Conservation (phyloP, 768 basidiomycete species). For the Punctularia strigosozonata region DNA sequence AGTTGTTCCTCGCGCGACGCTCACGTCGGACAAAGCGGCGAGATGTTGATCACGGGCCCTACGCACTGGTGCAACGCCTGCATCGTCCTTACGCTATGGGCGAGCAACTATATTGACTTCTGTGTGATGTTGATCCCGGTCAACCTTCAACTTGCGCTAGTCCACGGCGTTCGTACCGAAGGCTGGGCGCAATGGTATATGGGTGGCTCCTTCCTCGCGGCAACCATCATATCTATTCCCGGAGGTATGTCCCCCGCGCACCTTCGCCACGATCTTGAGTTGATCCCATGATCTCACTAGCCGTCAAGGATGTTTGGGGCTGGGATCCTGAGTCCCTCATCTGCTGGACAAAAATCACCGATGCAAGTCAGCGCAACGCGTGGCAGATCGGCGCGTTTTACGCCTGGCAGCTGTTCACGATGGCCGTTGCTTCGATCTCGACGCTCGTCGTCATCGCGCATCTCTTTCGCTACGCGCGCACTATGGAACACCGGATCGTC, state of each 20-base stretch:
- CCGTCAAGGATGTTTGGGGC: not conserved
- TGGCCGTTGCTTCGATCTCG: not conserved
- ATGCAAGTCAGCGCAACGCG: not conserved
- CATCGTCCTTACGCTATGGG: not conserved
- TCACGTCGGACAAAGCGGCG: not conserved
- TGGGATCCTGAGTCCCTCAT: not conserved
- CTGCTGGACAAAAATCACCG: not conserved
- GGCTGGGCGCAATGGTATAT: not conserved
- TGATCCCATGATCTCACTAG: not conserved
- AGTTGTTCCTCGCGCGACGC: not conserved
- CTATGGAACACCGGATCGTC: not conserved
- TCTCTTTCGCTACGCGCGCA: not conserved
- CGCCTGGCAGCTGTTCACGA: not conserved
- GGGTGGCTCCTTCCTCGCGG: not conserved
- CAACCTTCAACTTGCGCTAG: not conserved
- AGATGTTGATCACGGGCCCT: conserved; percentile 1
- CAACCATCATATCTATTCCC: not conserved
- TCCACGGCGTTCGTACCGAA: not conserved
- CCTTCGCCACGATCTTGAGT: not conserved
- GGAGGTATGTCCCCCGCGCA: not conserved
- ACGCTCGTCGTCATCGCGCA: not conserved
- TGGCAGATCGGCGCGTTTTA: conserved; percentile 1
- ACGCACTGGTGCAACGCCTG: not conserved
- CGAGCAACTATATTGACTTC: not conserved
- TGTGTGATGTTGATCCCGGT: not conserved